Base-by-base conservation (phyloP, 257 asterid species). In the Nicotiana obtusifolia region DNA sequence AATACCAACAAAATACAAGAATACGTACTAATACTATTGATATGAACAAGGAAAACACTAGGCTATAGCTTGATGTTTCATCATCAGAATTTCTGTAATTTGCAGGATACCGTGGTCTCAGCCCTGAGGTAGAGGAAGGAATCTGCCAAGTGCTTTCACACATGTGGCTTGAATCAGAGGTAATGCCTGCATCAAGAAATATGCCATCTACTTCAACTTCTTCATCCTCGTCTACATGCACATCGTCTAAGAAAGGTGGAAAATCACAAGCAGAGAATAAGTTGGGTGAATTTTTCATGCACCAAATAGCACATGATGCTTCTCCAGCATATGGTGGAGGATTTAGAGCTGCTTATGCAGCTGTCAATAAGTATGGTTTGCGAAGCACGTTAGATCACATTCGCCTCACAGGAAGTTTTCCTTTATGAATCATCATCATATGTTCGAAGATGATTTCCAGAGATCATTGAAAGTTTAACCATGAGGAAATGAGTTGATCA, bases 111-210 rank as follows among this genome's bases (percentile, higher is more conserved):
- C 87, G 94, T 2, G 93, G 91, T 81, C 94, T 96, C 33, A 87
- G 83, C 83, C 93, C 97, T 0, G 95, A 90, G 84, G 92, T 96
- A 41, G 99, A 96, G 81, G 99, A 96, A 89, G 99, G 99, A 14
- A 96, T 96, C 82, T 96, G 99, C 68, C 98, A 94, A 87, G 98
- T 96, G 62, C 92, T 94, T 47, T 91, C 99, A 20, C 89, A 92
- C 87, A 90, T 93, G 91, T 96, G 99, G 99, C 97, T 83, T 61
- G 89, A 94, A 76, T 87, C 98, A n/a, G 98, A 95, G 87, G 94
- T 93, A 73, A 81, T 89, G 87, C 93, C 97, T 1, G 88, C 84
- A 62, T 56, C 87, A 26, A 86, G 88, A 84, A 85, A 82, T 76
- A 82, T 87, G 83, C 84, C 94, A 69, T 86, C 93, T 10, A 78